Evolutionary conservation across 2,329 filamentous ascomycete genomes (phyloP).

Genomic region (Ophiobolus disseminans): DNA sequence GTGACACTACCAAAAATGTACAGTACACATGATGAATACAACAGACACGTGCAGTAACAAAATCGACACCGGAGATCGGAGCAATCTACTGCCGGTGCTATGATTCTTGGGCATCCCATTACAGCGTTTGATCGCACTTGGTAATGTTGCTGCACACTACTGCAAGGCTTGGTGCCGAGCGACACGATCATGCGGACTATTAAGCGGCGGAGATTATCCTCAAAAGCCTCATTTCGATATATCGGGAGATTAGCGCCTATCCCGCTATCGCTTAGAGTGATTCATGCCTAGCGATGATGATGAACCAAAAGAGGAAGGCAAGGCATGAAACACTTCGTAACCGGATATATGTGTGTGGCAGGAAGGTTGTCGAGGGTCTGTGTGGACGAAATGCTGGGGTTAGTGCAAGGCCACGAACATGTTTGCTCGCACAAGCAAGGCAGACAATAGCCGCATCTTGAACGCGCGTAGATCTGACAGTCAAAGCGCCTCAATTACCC

Average conservation of each 20-base stretch:
- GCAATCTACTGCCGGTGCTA: slow-evolving; percentile 1
- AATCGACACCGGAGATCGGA: slow-evolving; percentile 4
- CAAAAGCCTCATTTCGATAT: slow-evolving; percentile 21
- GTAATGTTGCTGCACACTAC: slow-evolving; percentile 5
- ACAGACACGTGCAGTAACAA: slow-evolving; percentile 2
- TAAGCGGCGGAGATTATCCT: slow-evolving; percentile 16
- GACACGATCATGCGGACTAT: slow-evolving; percentile 10
- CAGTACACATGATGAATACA: background rate
- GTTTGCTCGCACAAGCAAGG: slow-evolving; percentile 5
- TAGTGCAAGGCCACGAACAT: slow-evolving; percentile 3
- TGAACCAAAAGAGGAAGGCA: slow-evolving; percentile 13
- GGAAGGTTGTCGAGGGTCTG: background rate
- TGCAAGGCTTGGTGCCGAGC: slow-evolving; percentile 1
- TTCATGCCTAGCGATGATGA: slow-evolving; percentile 4
- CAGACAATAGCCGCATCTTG: slow-evolving; percentile 10
- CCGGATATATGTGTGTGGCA: background rate
- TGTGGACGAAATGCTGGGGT: slow-evolving; percentile 8
- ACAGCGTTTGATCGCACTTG: slow-evolving; percentile 2
- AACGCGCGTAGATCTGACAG: slow-evolving; percentile 10
- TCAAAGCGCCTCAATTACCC: slow-evolving; percentile 8
- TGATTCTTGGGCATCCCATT: slow-evolving; percentile 1
- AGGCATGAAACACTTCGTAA: background rate
- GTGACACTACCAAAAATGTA: background rate
- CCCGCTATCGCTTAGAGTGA: slow-evolving; percentile 3
- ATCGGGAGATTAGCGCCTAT: slow-evolving; percentile 17